Evolutionary conservation across 805 yeast genomes (phyloP).

Genomic region (Blastobotrys terrestris): DNA sequence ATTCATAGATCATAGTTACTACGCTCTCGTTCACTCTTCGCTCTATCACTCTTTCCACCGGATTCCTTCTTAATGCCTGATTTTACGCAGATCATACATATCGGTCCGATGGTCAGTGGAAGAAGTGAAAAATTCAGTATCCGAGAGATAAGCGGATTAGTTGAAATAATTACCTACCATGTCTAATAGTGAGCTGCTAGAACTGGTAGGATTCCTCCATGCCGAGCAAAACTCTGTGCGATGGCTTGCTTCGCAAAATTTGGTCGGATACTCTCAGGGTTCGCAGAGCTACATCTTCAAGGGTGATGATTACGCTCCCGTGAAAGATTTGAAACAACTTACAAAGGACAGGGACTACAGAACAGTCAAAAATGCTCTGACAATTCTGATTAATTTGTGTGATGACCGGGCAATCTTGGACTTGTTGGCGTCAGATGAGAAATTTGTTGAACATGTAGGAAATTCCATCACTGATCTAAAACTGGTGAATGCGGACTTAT

Average conservation of each 20-base stretch:
- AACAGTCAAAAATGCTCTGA: constrained; percentile 43
- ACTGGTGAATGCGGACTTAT: constrained; percentile 69
- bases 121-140: background rate
- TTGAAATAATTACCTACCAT: background rate
- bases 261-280: constrained; percentile 77
- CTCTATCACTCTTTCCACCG: too few relatives aligned
- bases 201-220: constrained; percentile 73
- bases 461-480: constrained; percentile 39
- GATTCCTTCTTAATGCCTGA: too few relatives aligned
- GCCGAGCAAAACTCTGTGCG: constrained; percentile 73
- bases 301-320: constrained; percentile 62
- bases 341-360: constrained; percentile 40
- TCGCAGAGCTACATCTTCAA: constrained; percentile 59
- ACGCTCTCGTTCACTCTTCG: too few relatives aligned
- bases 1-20: too few relatives aligned
- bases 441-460: constrained; percentile 35
- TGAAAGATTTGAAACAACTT: constrained; percentile 62
- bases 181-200: constrained; percentile 3
- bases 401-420: constrained; percentile 61
- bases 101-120: too few relatives aligned
- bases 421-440: constrained; percentile 57
- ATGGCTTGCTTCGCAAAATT: constrained; percentile 76
- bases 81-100: too few relatives aligned
- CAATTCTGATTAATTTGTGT: constrained; percentile 78
- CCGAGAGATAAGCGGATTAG: background rate